Conservation (phyloP, 768 basidiomycete genomes). For the Phylloporus scabripes region DNA sequence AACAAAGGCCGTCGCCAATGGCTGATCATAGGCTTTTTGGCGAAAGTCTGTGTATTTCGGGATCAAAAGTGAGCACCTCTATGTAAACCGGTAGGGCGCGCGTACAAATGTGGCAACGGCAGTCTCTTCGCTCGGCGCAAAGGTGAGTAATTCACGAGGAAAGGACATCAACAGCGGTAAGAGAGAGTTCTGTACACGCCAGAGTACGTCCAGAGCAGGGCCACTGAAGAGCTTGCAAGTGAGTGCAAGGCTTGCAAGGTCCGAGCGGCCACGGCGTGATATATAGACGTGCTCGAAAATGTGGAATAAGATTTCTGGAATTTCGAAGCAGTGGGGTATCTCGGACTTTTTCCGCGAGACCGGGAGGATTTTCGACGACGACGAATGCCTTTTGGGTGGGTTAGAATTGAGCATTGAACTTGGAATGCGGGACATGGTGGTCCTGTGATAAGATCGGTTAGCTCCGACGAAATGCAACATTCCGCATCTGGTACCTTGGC, state of each 20-base stretch:
- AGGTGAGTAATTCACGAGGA: conserved; percentile 14
- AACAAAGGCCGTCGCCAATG: conserved; percentile 19
- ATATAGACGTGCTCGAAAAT: conserved; percentile 16
- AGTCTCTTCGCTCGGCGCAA: conserved; percentile 12
- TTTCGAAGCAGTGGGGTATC: conserved; percentile 10
- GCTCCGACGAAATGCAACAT: not conserved
- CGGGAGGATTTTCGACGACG: not conserved
- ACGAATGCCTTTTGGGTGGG: not conserved
- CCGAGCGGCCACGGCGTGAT: conserved; percentile 2
- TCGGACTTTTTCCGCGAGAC: not conserved
- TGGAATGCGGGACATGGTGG: not conserved
- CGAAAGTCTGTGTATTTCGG: conserved; percentile 8
- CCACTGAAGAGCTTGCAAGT: conserved; percentile 16
- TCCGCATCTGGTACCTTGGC: not conserved
- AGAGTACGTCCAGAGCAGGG: conserved; percentile 20
- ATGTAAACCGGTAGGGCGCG: not conserved
- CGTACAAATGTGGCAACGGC: conserved; percentile 15
- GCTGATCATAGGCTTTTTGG: conserved; percentile 5
- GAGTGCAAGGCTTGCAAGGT: conserved; percentile 12
- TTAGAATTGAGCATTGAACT: not conserved
- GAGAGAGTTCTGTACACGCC: conserved; percentile 17
- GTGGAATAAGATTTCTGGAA: conserved; percentile 14
- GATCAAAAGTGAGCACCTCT: not conserved
- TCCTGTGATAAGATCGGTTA: not conserved
- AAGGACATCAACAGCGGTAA: conserved; percentile 15